Percentiles rank a stretch among this genome's conserved stretches.
Conservation (phyloP, 2,329 filamentous ascomycete species). For the Lecanicillium sp. region DNA sequence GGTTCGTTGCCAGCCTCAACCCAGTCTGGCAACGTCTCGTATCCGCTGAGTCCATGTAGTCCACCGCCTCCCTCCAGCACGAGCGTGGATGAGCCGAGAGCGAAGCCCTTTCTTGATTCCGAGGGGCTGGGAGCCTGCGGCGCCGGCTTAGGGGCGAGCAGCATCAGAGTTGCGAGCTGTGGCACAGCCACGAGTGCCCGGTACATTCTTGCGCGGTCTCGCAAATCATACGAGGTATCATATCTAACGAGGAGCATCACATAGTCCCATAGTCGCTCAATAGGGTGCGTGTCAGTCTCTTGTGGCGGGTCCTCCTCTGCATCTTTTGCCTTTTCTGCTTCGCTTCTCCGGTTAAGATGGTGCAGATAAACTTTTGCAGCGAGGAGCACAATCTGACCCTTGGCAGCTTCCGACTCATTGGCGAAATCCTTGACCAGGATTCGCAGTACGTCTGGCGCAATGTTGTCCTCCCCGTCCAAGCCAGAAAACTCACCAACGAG, state of each 20-base stretch:
- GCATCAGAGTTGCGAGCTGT: conserved; percentile 81
- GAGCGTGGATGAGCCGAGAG: conserved; percentile 77
- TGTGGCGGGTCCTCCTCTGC: conserved; percentile 22
- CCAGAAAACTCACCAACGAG: conserved; percentile 91
- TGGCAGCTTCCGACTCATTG: conserved; percentile 76
- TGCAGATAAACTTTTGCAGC: conserved; percentile 97
- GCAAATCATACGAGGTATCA: conserved; percentile 89
- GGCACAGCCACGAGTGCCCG: conserved; percentile 74
- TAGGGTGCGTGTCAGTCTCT: conserved; percentile 47
- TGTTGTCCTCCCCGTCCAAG: conserved; percentile 71
- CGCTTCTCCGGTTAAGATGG: conserved; percentile 60
- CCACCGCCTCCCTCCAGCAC: conserved; percentile 72
- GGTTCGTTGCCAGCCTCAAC: conserved; percentile 74
- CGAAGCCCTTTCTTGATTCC: conserved; percentile 68
- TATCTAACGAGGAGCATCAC: conserved; percentile 80
- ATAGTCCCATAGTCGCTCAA: conserved; percentile 77
- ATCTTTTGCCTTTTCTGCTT: conserved; percentile 28
- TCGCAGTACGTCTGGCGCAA: conserved; percentile 84
- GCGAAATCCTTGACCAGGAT: conserved; percentile 81
- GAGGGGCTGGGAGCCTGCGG: conserved; percentile 87
- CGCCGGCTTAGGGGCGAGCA: conserved; percentile 89
- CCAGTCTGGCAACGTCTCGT: conserved; percentile 77
- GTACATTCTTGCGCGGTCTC: conserved; percentile 84
- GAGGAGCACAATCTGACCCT: conserved; percentile 83
- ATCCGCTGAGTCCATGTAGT: conserved; percentile 67